Conservation (phyloP, 2,329 filamentous ascomycete species). For the Graphilbum fragrans region DNA sequence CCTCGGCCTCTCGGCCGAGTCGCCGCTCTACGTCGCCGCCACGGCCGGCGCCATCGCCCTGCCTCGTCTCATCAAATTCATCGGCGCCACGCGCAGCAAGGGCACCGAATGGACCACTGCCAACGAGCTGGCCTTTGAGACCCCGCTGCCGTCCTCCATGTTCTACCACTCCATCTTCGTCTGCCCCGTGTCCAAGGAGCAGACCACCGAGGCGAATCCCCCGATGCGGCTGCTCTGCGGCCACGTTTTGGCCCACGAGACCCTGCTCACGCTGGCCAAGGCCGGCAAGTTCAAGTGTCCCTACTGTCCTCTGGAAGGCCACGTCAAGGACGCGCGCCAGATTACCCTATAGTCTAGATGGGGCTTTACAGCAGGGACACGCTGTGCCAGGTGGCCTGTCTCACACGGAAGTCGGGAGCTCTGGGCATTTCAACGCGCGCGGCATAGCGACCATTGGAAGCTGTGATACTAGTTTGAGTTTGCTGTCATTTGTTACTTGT, state of each 20-base stretch:
- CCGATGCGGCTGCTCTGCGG: conserved; percentile 96
- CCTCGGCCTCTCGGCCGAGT: conserved; percentile 79
- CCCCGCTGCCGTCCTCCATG: conserved; percentile 45
- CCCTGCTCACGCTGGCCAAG: conserved; percentile 67
- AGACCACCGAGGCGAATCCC: conserved; percentile 84
- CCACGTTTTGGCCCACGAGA: conserved; percentile 83
- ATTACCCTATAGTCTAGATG: conserved; percentile 45
- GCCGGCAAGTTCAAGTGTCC: conserved; percentile 83
- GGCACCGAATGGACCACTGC: conserved; percentile 90
- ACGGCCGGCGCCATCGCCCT: conserved; percentile 89
- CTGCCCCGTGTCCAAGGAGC: conserved; percentile 92
- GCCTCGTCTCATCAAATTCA: conserved; percentile 78
- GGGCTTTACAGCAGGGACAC: too few relatives aligned
- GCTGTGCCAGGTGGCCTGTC: not conserved
- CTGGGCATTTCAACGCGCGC: too few relatives aligned
- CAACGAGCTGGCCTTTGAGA: conserved; percentile 76
- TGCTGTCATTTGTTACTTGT: too few relatives aligned
- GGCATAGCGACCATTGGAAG: too few relatives aligned
- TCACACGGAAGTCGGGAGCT: too few relatives aligned
- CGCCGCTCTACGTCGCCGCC: conserved; percentile 81
- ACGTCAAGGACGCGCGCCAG: conserved; percentile 61
- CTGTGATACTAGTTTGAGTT: too few relatives aligned
- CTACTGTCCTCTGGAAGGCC: conserved; percentile 81
- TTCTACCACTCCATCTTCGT: conserved; percentile 95
- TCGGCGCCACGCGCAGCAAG: conserved; percentile 75